These are phyloP conservation scores for Solanum pennellii DNA, from an alignment of 257 asterid species.

Conservation along the genomic window DNA sequence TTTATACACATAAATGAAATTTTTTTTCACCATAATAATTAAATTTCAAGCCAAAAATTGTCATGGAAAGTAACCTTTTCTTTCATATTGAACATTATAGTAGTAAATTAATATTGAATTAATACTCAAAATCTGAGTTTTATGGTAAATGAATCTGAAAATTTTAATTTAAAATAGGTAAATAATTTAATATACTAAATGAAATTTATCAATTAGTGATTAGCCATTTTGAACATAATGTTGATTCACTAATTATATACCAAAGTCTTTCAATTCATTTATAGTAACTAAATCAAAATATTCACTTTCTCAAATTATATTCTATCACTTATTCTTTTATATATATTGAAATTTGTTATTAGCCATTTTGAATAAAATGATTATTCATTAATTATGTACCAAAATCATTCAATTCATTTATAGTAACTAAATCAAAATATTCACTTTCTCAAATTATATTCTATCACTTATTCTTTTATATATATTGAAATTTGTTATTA, in stretches of 20 bases:
- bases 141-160: not conserved
- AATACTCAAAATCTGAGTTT: not conserved
- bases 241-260: not conserved
- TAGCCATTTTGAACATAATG: not conserved
- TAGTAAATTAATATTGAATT: not conserved
- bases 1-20: not conserved
- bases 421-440: too few relatives aligned
- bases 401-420: too few relatives aligned
- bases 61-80: not conserved
- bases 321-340: not conserved
- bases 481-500: too few relatives aligned
- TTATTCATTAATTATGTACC: too few relatives aligned
- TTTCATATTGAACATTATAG: not conserved
- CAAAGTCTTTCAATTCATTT: not conserved
- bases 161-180: not conserved
- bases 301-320: not conserved
- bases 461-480: too few relatives aligned
- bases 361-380: too few relatives aligned
- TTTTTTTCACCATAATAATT: not conserved
- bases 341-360: too few relatives aligned
- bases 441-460: too few relatives aligned
- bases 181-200: not conserved
- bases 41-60: not conserved
- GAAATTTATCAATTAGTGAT: not conserved
- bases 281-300: not conserved